Conservation (phyloP, 129 eudicot species). For the Helianthus tuberosus region DNA sequence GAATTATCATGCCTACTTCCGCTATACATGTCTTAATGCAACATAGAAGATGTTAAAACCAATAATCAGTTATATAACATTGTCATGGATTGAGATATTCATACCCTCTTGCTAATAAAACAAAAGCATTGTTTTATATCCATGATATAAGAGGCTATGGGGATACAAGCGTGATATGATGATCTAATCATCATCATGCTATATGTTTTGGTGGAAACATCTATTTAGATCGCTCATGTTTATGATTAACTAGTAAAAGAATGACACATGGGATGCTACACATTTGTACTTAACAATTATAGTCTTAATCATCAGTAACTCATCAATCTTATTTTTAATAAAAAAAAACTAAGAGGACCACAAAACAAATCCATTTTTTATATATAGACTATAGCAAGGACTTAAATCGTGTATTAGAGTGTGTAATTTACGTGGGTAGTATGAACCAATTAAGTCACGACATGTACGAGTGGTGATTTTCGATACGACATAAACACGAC, state of each 20-base stretch:
- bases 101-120: neutral
- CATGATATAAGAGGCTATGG: neutral
- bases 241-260: neutral
- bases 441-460: neutral
- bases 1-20: too few species aligned
- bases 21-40: too few species aligned
- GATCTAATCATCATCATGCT: neutral
- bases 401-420: too few species aligned
- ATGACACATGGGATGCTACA: neutral
- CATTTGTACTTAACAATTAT: neutral
- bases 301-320: neutral
- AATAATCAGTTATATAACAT: neutral
- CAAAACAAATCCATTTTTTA: neutral
- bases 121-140: neutral
- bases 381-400: too few species aligned
- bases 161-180: neutral
- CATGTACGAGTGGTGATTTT: too few species aligned
- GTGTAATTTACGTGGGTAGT: too few species aligned
- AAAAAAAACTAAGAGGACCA: neutral
- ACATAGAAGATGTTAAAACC: too few species aligned
- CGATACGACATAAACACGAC: too few species aligned
- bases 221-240: neutral
- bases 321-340: neutral
- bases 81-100: neutral
- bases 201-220: neutral